Base-by-base conservation (phyloP, 345 rosid species). In the Firmiana major region DNA sequence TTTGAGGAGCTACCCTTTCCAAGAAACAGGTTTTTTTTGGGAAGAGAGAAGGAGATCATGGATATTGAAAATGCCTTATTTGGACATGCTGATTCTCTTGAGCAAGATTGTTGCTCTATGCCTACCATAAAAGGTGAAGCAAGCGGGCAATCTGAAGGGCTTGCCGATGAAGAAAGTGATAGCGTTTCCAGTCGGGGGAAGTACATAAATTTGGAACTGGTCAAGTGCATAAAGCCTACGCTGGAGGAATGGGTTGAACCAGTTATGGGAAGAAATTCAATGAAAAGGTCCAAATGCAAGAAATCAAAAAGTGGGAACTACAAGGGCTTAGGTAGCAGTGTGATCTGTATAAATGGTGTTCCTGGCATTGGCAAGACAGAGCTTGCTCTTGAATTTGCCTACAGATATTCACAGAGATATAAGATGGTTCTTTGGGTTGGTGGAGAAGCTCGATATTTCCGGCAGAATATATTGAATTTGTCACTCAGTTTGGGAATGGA, bases 371-470 rank as follows among this genome's bases (percentile, higher is more conserved):
- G 99, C 38, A 94, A 94, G 86, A 94, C 98, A 6, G 97, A 94
- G 85, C 74, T 94, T 51, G 98, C 93, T 26, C 90, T 90, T 77
- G 98, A 94, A 70, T 94, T 89, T 55, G 97, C 94, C 53, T 83
- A 91, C 73, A 84, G 93, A 81, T 87, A 90, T 81, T 86, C 89
- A 57, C 97, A 91, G 79, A 89, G 97, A 84, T 94, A 94, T 74
- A 94, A 93, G 85, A 90, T 85, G 97, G 93, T 93, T 21, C 79
- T 94, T 77, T 94, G 99, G 97, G 87, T 91, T 2, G 95, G 97
- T 19, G 99, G 99, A 12, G 98, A 94, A 83, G 92, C 91, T 59
- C 79, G 91, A 64, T 90, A 91, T 81, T 88, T 91, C 77, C 84
- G 94, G 82, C 97, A 94, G 80, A 93, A 94, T 83, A 76, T 94